A percentile compares a stretch with the other conserved stretches of the same genome.
These are phyloP conservation scores for Tricholomella constricta DNA, from an alignment of 768 basidiomycete genomes.

Conservation along the genomic window DNA sequence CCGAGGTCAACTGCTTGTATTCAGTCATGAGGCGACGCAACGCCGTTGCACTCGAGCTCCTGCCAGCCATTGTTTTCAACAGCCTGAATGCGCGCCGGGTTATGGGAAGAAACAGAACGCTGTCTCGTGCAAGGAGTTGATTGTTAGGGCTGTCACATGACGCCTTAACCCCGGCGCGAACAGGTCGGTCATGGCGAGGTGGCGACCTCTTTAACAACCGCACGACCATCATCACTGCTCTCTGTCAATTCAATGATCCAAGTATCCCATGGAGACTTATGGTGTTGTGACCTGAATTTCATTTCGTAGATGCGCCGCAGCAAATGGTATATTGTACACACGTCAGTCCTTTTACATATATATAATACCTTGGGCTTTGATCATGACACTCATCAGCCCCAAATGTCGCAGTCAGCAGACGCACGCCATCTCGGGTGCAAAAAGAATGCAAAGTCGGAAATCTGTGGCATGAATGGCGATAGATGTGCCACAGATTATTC, in stretches of 20 bases:
- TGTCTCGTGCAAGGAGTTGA: not conserved
- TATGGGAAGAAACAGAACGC: constrained; percentile 6
- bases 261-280: constrained; percentile 4
- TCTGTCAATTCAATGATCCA: not conserved
- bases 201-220: not conserved
- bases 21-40: constrained; percentile 90
- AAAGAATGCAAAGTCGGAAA: not conserved
- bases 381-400: constrained; percentile 5
- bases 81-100: not conserved
- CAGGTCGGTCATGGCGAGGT: not conserved
- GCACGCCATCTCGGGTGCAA: constrained; percentile 3
- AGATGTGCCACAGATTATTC: constrained; percentile 1
- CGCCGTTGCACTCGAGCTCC: constrained; percentile 66
- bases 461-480: constrained; percentile 5
- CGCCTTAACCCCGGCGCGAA: constrained; percentile 6
- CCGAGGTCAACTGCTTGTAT: constrained; percentile 82
- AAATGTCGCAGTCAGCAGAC: constrained; percentile 13
- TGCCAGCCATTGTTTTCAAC: constrained; percentile 49
- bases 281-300: not conserved
- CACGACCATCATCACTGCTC: constrained; percentile 4
- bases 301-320: not conserved
- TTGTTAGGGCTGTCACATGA: constrained; percentile 7
- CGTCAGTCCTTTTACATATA: not conserved
- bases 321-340: not conserved
- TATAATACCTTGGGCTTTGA: constrained; percentile 1